Base-by-base conservation (phyloP, 768 basidiomycete species). In the Hygrocybe punicea region DNA sequence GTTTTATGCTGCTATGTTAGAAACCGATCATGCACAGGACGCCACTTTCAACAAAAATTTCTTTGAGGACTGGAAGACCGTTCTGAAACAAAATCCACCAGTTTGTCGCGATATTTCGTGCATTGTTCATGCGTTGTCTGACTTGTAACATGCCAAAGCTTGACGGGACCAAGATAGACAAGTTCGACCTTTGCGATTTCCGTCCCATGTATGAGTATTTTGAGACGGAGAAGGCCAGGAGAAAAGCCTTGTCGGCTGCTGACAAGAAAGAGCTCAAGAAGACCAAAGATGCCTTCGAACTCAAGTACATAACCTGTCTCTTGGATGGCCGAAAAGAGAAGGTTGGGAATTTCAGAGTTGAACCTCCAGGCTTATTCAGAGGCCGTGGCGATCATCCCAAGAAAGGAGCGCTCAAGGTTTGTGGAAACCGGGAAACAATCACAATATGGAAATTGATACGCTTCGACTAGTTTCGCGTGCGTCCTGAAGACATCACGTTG, bases 321-420 rank as follows among this genome's bases (percentile, higher is more conserved):
- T 83, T 99, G 34, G 93, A 99, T 66, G 96, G 96, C 11, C 86
- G 95, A 53, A 96, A 93, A 74, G 97, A 99, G 77, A 98, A 98
- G 71, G 84, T 98, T 48, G 97, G 97, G 37, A 99, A 98, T 75
- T 98, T 98, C 79, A 83, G 94, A 62, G 86, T 98, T 51, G 97
- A 99, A 80, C 97, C 97, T 69, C 97, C 97, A 24, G 95, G 96
- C n/a, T 75, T 98, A 51, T 99, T 98, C 75, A 79, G 97, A 71
- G 97, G 97, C 59, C 94, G 97, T 61, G 97, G 97, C 53, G 94
- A 98, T 64, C 97, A 99, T 73, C 97, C 97, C 1, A 95, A 89
- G 81, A 98, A 98, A 71, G 97, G 97, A 16, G 86, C 87, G 39
- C 78, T 97, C 51, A 98, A 98, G 81, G 95, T 93, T 65, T 67